Evolutionary conservation across 75 land plant genomes (phyloP), one percentile per base, ranked within the genome.

Genomic region (Cupressus sempervirens): DNA sequence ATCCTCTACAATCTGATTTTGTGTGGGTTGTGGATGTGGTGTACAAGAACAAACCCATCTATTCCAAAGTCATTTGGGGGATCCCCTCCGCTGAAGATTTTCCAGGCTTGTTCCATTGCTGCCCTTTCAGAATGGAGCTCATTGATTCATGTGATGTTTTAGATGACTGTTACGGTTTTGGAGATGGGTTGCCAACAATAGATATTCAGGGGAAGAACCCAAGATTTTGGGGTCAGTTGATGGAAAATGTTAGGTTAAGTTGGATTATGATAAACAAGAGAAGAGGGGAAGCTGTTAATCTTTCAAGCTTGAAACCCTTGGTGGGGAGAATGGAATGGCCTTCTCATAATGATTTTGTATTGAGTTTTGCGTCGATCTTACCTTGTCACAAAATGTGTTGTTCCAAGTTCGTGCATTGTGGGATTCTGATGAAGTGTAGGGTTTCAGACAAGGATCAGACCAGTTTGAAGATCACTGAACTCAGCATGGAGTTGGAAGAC

Each of bases 401-500:
- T 3, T 35, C 4, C 18, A 67, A 75, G n/a, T 38, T 83, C 26
- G 81, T 80, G 2, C 84, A 84, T 38, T 90, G 91, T 85, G 29
- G 29, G 12, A 10, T 85, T 36, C 12, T 46, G 4, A 81, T 85
- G 46, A 85, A 85, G 10, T 85, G 83, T 30, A 36, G 50, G 36
- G 58, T 45, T 79, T 30, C 23, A 45, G 46, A 68, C 5, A 15
- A 6, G 77, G 65, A 54, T 52, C 84, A 10, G 23, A 76, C 41
- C 70, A 62, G 35, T 6, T 43, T 88, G 2, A 50, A 83, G 23
- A 30, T 90, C 7, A 90, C 85, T 0, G 90, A 86, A 88, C 85
- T 90, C 30, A 86, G 90, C 70, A 84, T 90, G 87, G 85, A 86
- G 81, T 81, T 90, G 50, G 87, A 88, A 80, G 87, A 90, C 74